Base-by-base conservation (phyloP, 176 grass and related monocot genomes). In the Leersia perrieri region DNA sequence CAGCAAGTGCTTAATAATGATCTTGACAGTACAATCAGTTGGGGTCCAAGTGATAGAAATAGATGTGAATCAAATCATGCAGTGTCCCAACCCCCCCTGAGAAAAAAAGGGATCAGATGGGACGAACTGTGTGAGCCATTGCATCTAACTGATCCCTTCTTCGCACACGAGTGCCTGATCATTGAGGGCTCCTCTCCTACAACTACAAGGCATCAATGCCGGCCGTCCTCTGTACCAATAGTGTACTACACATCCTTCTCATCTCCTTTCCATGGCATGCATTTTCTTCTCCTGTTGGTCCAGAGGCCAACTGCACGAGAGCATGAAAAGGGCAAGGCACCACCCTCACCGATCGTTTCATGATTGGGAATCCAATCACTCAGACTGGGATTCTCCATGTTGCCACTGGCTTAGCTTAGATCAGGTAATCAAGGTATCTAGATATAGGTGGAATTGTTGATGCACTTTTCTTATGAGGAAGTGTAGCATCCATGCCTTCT, bases 121-220 rank as follows among this genome's bases (percentile, higher is more conserved):
- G 75, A 84, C 75, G 62, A 49, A 61, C 20, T 7, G 18, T 53
- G 64, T 13, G 78, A 76, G n/a, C 70, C 20, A 15, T 34, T 38
- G 29, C 30, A 9, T 39, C 80, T 57, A 68, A 30, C 38, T 64
- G n/a, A n/a, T n/a, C 27, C 5, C 20, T 51, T 20, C 47, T 20
- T 53, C 12, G 47, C 75, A 78, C 87, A 88, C 80, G 77, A 81
- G 82, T 76, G 82, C 77, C 82, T 61, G 30, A 81, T 81, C 64
- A 89, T 85, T 66, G 77, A 80, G 84, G 76, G 84, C 49, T 53
- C 49, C 41, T 86, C 76, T n/a, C n/a, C n/a, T n/a, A n/a, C n/a
- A n/a, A n/a, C n/a, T n/a, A n/a, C 61, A 14, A 15, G 18, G 29
- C 60, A 58, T 85, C 20, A 40, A 83, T 69, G 69, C 49, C 18